Evolutionary conservation across 768 basidiomycete genomes (phyloP).

Genomic region (Fistulinella prunicolor): DNA sequence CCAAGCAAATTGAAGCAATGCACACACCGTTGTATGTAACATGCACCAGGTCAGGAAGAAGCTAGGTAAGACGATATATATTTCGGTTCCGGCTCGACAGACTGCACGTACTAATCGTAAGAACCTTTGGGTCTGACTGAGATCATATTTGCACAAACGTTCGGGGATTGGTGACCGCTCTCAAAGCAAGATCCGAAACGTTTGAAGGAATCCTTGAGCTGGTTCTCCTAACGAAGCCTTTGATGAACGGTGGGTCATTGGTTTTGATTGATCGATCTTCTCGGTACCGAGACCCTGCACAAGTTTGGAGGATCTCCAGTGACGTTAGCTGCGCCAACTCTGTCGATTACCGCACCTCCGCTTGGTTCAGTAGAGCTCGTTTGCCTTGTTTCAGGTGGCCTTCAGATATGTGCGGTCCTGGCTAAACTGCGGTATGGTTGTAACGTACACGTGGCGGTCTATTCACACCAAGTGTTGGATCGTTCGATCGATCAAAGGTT

Average conservation of each 20-base stretch:
- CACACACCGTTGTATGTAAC: no score
- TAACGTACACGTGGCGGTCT: slow-evolving; percentile 2
- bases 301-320: background rate
- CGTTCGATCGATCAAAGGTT: background rate
- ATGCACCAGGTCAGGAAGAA: no score
- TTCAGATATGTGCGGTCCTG: slow-evolving; percentile 5
- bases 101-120: no score
- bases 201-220: background rate
- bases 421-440: slow-evolving; percentile 16
- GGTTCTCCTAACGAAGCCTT: background rate
- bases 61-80: no score
- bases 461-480: background rate
- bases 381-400: background rate
- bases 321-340: background rate
- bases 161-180: background rate
- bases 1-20: no score
- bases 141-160: background rate
- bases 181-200: background rate
- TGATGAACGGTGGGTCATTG: background rate
- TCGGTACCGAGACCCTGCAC: background rate
- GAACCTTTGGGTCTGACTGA: background rate
- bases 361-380: background rate
- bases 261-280: background rate
- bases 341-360: background rate
- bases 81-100: no score